Evolutionary conservation across 2,329 filamentous ascomycete genomes (phyloP).

Genomic region (Colletotrichum sp.): DNA sequence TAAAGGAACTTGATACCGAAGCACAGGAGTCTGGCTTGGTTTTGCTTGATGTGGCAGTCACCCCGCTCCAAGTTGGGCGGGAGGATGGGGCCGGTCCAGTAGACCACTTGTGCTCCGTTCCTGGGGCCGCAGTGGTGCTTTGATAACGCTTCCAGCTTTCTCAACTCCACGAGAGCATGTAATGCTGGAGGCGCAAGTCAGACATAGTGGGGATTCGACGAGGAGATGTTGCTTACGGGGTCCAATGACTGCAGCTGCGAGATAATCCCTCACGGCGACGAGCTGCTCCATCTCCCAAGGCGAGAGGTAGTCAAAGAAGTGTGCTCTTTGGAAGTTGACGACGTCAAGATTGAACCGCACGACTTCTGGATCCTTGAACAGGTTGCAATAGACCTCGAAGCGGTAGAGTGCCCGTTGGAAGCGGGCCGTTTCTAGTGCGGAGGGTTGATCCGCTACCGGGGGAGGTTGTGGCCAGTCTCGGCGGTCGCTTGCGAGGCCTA

Average conservation of each 20-base stretch:
- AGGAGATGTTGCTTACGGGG: not conserved
- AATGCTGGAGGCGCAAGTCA: not conserved
- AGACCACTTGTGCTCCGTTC: not conserved
- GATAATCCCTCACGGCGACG: not conserved
- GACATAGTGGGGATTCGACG: not conserved
- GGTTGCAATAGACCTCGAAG: conserved; percentile 11
- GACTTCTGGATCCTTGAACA: conserved; percentile 13
- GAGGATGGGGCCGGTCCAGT: conserved; percentile 3
- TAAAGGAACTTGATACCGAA: conserved; percentile 13
- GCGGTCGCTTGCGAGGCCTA: not conserved
- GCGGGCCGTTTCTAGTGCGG: not conserved
- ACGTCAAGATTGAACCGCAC: conserved; percentile 13
- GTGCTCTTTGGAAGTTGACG: conserved; percentile 11
- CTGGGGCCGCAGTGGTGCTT: conserved; percentile 4
- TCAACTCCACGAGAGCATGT: conserved; percentile 2
- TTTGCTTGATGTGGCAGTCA: conserved; percentile 15
- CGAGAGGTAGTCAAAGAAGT: conserved; percentile 12
- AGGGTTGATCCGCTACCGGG: not conserved
- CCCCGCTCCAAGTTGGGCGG: conserved; percentile 3
- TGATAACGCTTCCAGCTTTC: conserved; percentile 1
- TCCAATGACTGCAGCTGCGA: conserved; percentile 5
- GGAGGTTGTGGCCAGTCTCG: conserved; percentile 4
- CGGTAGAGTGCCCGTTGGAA: conserved; percentile 14
- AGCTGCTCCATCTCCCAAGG: conserved; percentile 17
- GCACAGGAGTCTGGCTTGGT: conserved; percentile 6